Evolutionary conservation across 2,329 filamentous ascomycete species (phyloP).

Genomic region (Curvularia verruculosa): DNA sequence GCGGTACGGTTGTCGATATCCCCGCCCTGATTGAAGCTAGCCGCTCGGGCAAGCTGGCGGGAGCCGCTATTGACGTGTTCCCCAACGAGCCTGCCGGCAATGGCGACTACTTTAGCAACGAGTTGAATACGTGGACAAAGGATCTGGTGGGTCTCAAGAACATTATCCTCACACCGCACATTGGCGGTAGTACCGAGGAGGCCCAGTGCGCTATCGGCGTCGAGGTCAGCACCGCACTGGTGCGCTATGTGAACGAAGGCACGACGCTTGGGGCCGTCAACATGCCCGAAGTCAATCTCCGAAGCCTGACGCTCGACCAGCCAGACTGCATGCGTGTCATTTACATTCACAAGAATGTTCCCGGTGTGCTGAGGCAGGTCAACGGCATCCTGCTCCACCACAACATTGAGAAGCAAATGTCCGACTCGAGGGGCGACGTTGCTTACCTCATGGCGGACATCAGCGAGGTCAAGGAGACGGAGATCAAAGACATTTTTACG

Average conservation of each 20-base stretch:
- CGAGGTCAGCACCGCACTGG: conserved; percentile 86
- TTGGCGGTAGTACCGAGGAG: conserved; percentile 96
- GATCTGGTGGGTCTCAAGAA: conserved; percentile 87
- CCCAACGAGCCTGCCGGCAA: conserved; percentile 93
- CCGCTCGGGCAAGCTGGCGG: conserved; percentile 83
- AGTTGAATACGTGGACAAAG: conserved; percentile 82
- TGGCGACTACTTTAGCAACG: conserved; percentile 89
- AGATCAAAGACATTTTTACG: conserved; percentile 87
- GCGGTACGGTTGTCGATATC: conserved; percentile 93
- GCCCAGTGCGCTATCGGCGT: conserved; percentile 94
- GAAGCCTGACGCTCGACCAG: conserved; percentile 89
- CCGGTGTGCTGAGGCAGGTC: conserved; percentile 91
- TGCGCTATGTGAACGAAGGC: conserved; percentile 95
- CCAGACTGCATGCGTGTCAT: conserved; percentile 89
- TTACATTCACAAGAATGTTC: conserved; percentile 96
- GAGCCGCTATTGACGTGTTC: conserved; percentile 95
- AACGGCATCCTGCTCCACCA: conserved; percentile 94
- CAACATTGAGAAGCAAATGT: conserved; percentile 99
- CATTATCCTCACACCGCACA: conserved; percentile 93
- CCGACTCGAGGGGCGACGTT: conserved; percentile 89
- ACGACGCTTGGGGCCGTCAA: conserved; percentile 92
- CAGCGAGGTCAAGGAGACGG: conserved; percentile 77
- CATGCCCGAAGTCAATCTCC: conserved; percentile 90
- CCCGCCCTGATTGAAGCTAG: conserved; percentile 87
- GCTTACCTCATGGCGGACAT: conserved; percentile 99